Evolutionary conservation across 331 rosid genomes (phyloP), one percentile per base, ranked within the genome.

Genomic region (Malus hybrid): DNA sequence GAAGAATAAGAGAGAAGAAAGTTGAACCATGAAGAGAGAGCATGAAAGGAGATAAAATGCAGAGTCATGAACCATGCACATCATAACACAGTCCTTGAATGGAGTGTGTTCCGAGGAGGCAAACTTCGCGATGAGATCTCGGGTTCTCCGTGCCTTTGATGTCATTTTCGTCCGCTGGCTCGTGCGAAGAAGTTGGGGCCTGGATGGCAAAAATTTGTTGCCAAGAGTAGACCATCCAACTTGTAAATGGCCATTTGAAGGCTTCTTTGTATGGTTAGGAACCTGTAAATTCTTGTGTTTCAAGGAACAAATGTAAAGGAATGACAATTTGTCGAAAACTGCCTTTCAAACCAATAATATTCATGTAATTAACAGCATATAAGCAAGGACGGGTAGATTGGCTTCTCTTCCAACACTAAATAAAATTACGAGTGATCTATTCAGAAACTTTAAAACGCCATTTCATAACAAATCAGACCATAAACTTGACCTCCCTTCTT

Each of bases 1-100:
- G 93, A 86, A 80, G 93, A 82, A 13, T 32, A 39, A 62, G 22
- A n/a, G 33, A 36, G 67, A 20, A 65, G 57, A 71, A 18, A 34
- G 11, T 39, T 36, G 68, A 60, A 28, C 32, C 27, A 10, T 5
- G 29, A 31, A n/a, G 29, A 19, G 27, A 16, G 24, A 69, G 18
- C 28, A 29, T 50, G 9, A 5, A 52, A 10, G 27, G 29, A 39
- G 42, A 73, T 34, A 32, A 36, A 16, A 60, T 14, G 56, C 57
- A 60, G 18, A 34, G 15, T 71, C 24, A 1, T 42, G 48, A 56
- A 56, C n/a, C 20, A 69, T 4, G 10, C 2, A 19, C n/a, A 36
- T 36, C 11, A 70, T 9, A 31, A 52, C 19, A 70, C 19, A 70
- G 19, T 15, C 48, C 74, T 29, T 10, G n/a, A 42, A 15, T 50